Conservation (phyloP, 805 yeast genomes). For the Starmera amethionina region DNA sequence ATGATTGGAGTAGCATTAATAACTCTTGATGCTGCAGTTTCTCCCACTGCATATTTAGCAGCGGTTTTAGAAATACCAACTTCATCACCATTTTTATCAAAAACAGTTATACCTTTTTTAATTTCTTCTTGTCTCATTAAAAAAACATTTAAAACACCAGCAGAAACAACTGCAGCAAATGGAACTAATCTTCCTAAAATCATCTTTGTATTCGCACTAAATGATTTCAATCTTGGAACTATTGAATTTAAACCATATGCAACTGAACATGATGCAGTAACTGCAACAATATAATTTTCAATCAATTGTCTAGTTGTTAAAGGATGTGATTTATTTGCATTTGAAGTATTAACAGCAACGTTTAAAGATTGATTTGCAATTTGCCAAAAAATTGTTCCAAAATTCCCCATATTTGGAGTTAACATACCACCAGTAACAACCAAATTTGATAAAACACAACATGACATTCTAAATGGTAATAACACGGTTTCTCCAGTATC, state of each 20-base stretch:
- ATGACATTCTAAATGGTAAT: slow-evolving; percentile 94
- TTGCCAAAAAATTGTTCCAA: slow-evolving; percentile 96
- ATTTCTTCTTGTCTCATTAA: slow-evolving; percentile 95
- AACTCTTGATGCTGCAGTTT: slow-evolving; percentile 91
- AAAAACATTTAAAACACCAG: slow-evolving; percentile 93
- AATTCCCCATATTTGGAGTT: slow-evolving; percentile 84
- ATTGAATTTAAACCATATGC: slow-evolving; percentile 87
- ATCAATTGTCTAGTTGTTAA: slow-evolving; percentile 68
- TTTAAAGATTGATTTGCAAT: slow-evolving; percentile 93
- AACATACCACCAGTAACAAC: slow-evolving; percentile 97
- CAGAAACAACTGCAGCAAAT: slow-evolving; percentile 96
- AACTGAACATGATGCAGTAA: slow-evolving; percentile 88
- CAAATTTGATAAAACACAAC: slow-evolving; percentile 85
- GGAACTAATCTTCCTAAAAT: slow-evolving; percentile 86
- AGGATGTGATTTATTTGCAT: slow-evolving; percentile 92
- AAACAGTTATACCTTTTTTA: slow-evolving; percentile 71
- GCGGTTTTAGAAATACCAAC: slow-evolving; percentile 77
- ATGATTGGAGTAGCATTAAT: slow-evolving; percentile 95
- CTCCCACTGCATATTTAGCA: slow-evolving; percentile 90
- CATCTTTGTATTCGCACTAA: slow-evolving; percentile 62
- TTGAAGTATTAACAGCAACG: slow-evolving; percentile 94
- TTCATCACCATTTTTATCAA: slow-evolving; percentile 52
- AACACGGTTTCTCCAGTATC: slow-evolving; percentile 92
- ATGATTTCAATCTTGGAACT: slow-evolving; percentile 72
- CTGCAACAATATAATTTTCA: slow-evolving; percentile 80